Conservation (phyloP, 352 stramenopile species). For the Pythium rishiriense region DNA sequence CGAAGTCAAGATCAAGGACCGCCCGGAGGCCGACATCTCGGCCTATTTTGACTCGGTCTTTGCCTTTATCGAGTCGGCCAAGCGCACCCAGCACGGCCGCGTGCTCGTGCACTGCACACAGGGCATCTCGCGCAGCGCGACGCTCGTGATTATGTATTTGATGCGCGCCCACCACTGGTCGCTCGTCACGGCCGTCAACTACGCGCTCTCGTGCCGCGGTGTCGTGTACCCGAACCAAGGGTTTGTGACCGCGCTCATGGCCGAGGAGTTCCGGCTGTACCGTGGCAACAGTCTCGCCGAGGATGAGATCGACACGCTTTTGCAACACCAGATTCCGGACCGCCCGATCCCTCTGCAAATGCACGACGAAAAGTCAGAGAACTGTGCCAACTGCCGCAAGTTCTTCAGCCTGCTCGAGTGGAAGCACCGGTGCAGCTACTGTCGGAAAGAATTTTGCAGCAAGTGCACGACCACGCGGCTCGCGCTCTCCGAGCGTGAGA, state of each 20-base stretch:
- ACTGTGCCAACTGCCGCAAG: conserved; percentile 70
- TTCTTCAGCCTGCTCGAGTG: conserved; percentile 81
- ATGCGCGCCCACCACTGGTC: conserved; percentile 85
- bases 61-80: conserved; percentile 78
- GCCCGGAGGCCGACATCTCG: conserved; percentile 65
- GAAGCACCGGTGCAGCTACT: conserved; percentile 86
- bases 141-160: conserved; percentile 86
- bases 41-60: conserved; percentile 70
- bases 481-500: conserved; percentile 60
- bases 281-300: conserved; percentile 70
- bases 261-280: conserved; percentile 77
- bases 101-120: conserved; percentile 87
- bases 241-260: conserved; percentile 74
- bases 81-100: conserved; percentile 70
- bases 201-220: conserved; percentile 67
- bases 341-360: conserved; percentile 69
- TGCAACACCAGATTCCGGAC: conserved; percentile 76
- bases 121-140: conserved; percentile 80
- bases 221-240: conserved; percentile 86
- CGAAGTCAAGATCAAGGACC: conserved; percentile 83
- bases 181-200: conserved; percentile 82
- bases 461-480: conserved; percentile 83
- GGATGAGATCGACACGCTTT: conserved; percentile 71
- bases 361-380: conserved; percentile 61
- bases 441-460: conserved; percentile 74